Conservation (phyloP, 163 green algal genomes). For the Scenedesmus sp. region DNA sequence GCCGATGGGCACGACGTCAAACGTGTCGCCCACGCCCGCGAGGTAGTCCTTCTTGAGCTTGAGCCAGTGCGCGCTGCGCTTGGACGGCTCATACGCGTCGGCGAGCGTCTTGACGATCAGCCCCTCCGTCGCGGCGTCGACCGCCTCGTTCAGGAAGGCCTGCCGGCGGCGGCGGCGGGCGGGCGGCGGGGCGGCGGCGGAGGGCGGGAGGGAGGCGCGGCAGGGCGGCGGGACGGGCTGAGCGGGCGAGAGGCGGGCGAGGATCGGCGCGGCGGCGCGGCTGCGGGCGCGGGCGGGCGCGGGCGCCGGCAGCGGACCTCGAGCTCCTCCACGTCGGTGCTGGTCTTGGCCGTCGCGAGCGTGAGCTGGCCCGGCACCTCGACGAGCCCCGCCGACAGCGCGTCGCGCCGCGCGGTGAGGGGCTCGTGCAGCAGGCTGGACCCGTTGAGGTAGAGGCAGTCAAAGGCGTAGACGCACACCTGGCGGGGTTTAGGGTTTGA, state of each 20-base stretch:
- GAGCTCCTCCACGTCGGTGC: constrained; percentile 93
- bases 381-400: constrained; percentile 74
- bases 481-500: no score
- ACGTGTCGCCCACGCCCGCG: constrained; percentile 93
- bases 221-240: no score
- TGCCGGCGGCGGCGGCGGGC: constrained; percentile 40
- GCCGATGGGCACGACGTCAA: constrained; percentile 93
- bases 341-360: constrained; percentile 85
- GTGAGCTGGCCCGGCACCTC: constrained; percentile 78
- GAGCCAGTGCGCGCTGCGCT: constrained; percentile 68
- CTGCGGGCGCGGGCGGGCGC: no score
- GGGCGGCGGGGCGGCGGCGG: neutral
- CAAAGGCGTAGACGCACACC: constrained; percentile 94
- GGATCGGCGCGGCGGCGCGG: no score
- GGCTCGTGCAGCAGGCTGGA: constrained; percentile 80
- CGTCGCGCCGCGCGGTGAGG: constrained; percentile 82
- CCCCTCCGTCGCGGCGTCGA: constrained; percentile 92
- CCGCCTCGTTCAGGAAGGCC: constrained; percentile 91
- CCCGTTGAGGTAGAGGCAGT: constrained; percentile 97
- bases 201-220: no score
- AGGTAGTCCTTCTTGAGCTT: constrained; percentile 99
- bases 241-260: no score
- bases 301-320: constrained; percentile 47
- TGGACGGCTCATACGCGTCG: constrained; percentile 92
- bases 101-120: constrained; percentile 97